Percentiles rank a stretch among this genome's conserved stretches.
Evolutionary conservation across 371 early-diverging fungal species (phyloP).

Genomic region (Catenaria anguillulae): DNA sequence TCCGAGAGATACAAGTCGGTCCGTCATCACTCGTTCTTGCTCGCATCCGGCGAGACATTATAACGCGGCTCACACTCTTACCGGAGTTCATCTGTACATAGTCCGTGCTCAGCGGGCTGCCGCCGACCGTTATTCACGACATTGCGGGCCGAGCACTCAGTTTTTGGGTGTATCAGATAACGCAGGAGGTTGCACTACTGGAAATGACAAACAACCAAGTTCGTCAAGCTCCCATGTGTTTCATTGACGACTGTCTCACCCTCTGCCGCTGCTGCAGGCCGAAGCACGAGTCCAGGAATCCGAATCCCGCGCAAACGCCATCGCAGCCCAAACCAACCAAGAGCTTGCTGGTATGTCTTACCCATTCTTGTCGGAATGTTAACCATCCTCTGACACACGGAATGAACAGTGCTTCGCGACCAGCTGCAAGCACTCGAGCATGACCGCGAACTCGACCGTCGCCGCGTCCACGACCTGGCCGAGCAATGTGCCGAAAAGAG

Average conservation of each 20-base stretch:
- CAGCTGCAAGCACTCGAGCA: constrained; percentile 20
- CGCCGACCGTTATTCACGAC: constrained; percentile 57
- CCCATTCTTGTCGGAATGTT: neutral
- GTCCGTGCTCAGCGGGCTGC: constrained; percentile 56
- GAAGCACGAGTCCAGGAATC: constrained; percentile 16
- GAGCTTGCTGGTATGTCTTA: neutral
- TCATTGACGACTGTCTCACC: no score
- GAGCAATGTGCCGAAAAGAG: constrained; percentile 44
- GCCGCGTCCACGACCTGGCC: constrained; percentile 28
- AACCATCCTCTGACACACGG: neutral
- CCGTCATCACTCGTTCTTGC: constrained; percentile 6
- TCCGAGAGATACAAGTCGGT: constrained; percentile 57
- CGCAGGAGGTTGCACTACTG: constrained; percentile 49
- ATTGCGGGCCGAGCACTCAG: constrained; percentile 54
- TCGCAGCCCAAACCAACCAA: constrained; percentile 27
- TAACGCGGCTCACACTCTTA: constrained; percentile 47
- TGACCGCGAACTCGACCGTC: constrained; percentile 39
- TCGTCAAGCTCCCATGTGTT: constrained; percentile 17
- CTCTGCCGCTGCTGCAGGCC: neutral
- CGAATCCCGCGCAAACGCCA: constrained; percentile 29
- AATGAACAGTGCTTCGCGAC: neutral
- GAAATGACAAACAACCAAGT: no score
- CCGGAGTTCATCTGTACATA: constrained; percentile 47
- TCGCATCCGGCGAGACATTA: constrained; percentile 53
- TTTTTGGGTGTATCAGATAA: constrained; percentile 56